Evolutionary conservation across 495 filamentous ascomycete species (phyloP), one percentile per base, ranked within the genome.

Genomic region (Rhypophila decipiens): DNA sequence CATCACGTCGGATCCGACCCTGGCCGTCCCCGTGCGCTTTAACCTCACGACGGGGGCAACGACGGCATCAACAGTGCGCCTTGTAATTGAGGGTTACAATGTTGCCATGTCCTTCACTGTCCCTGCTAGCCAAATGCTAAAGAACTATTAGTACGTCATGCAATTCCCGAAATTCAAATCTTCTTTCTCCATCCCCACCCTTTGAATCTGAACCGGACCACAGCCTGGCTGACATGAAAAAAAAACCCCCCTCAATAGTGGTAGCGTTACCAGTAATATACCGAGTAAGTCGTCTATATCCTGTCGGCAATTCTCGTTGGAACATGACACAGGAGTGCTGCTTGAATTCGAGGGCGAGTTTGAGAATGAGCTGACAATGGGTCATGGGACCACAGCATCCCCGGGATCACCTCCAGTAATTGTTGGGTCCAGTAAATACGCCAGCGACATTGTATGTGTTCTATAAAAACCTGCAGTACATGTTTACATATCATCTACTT

Each of bases 401-500:
- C 39, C 50, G 11, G n/a, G 29, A 22, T 44, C 39, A 2, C 13
- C 7, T 18, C 45, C 44, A 10, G 39, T 36, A 7, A 13, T 24
- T 7, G 5, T 5, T 1, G 44, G 33, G 3, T 12, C 5, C 38
- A 34, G 11, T 27, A 35, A n/a, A 15, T 40, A 40, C 34, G 50
- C 42, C 3, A 20, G 44, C 5, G 50, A 53, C 13, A 53, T 53
- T 38, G 49, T 52, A 47, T 35, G 49, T n/a, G 15, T n/a, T 27
- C 13, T 17, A 13, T 18, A 11, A 20, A 23, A 9, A 4, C 13
- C 4, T 4, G 18, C 24, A 3, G 3, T 33, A 12, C 13, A 23
- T 24, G 13, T n/a, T 18, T 9, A 3, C 9, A n/a, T n/a, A n/a
- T n/a, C n/a, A n/a, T n/a, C n/a, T n/a, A n/a, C n/a, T n/a, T n/a